These are phyloP conservation scores for Aureobasidium sp. DNA, from an alignment of 2,329 filamentous ascomycete genomes.

Conservation along the genomic window DNA sequence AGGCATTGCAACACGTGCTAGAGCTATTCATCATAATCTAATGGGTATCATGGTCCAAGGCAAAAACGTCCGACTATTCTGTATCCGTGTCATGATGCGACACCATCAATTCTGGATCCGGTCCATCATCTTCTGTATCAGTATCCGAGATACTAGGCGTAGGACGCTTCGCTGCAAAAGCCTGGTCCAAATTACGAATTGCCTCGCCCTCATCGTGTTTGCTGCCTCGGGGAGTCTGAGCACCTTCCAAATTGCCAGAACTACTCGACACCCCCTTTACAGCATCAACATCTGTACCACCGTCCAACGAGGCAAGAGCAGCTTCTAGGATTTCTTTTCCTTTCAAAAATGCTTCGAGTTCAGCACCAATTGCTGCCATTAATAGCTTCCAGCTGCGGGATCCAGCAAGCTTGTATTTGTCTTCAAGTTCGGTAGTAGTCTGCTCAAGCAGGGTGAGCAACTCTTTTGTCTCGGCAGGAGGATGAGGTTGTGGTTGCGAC, in stretches of 20 bases:
- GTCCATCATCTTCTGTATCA: slow-evolving; percentile 39
- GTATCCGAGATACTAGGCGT: slow-evolving; percentile 19
- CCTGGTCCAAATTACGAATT: slow-evolving; percentile 29
- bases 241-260: neutral
- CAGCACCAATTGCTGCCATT: slow-evolving; percentile 68
- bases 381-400: slow-evolving; percentile 64
- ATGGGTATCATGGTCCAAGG: slow-evolving; percentile 2
- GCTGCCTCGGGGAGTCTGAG: slow-evolving; percentile 3
- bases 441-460: slow-evolving; percentile 50
- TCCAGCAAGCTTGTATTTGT: slow-evolving; percentile 50
- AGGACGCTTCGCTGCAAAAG: slow-evolving; percentile 25
- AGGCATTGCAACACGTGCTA: neutral
- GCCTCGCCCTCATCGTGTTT: slow-evolving; percentile 22
- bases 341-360: slow-evolving; percentile 59
- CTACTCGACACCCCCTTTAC: neutral
- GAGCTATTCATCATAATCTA: neutral
- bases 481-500: neutral
- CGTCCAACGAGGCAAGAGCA: slow-evolving; percentile 27
- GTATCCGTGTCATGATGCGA: slow-evolving; percentile 38
- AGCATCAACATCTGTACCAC: slow-evolving; percentile 24
- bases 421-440: slow-evolving; percentile 51
- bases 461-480: slow-evolving; percentile 23
- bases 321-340: slow-evolving; percentile 51
- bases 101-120: slow-evolving; percentile 44
- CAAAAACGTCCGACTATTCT: neutral